These are phyloP conservation scores for Candida railenensis DNA, from an alignment of 805 yeast genomes.

Conservation along the genomic window DNA sequence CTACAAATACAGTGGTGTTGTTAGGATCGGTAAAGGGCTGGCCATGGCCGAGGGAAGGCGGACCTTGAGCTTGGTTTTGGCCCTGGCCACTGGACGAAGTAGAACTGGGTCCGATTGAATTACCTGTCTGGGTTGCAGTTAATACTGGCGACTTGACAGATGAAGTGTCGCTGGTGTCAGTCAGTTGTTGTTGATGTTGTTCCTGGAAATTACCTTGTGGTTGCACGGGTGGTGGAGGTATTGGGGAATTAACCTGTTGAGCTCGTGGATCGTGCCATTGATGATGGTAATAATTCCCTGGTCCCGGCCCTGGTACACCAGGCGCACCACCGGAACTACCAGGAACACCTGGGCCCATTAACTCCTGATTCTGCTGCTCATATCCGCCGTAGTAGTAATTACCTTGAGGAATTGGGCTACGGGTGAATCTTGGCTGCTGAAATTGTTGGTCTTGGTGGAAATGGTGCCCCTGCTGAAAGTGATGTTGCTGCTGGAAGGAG, in stretches of 20 bases:
- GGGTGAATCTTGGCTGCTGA: slow-evolving; percentile 9
- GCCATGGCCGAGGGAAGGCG: slow-evolving; percentile 4
- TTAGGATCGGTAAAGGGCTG: slow-evolving; percentile 51
- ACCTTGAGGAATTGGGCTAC: slow-evolving; percentile 6
- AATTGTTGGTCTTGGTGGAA: slow-evolving; percentile 10
- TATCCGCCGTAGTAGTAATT: background rate
- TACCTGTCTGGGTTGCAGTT: background rate
- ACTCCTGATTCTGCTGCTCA: background rate
- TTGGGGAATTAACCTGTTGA: background rate
- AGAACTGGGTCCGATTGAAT: background rate
- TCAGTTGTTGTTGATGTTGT: slow-evolving; percentile 1
- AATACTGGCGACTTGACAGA: background rate
- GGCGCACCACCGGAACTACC: background rate
- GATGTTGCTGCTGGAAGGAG: slow-evolving; percentile 5
- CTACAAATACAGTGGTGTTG: slow-evolving; percentile 77
- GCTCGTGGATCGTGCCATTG: slow-evolving; percentile 6
- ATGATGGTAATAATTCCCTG: background rate
- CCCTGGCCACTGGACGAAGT: background rate
- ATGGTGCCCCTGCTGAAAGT: too few species aligned
- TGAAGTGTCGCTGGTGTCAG: background rate
- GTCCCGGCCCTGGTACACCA: background rate
- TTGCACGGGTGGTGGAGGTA: background rate
- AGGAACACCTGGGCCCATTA: background rate
- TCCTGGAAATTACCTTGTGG: background rate
- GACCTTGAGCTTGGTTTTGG: slow-evolving; percentile 5